These are phyloP conservation scores for Sextonia rubra DNA, from an alignment of 164 flowering plant genomes.

Conservation along the genomic window DNA sequence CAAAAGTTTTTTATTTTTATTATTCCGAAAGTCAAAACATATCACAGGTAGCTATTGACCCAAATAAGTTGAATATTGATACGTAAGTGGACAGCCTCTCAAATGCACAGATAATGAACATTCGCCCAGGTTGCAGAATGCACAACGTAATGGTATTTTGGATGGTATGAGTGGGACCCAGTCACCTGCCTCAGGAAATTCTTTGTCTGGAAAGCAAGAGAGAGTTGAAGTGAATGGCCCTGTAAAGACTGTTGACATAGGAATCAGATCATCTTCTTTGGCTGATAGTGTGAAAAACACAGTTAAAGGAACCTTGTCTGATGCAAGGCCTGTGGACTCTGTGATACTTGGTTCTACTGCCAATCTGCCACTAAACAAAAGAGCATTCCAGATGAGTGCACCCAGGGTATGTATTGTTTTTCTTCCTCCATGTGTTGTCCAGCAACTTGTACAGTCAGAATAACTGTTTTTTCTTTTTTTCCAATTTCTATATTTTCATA, in stretches of 20 bases:
- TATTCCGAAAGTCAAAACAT: no score
- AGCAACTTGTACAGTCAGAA: not conserved
- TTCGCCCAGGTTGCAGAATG: constrained; percentile 38
- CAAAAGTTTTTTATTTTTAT: no score
- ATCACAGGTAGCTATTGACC: constrained; percentile 29
- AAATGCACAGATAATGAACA: constrained; percentile 61
- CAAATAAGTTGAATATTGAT: constrained; percentile 40
- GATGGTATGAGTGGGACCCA: constrained; percentile 13
- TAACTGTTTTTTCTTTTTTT: no score
- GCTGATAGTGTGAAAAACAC: constrained; percentile 18
- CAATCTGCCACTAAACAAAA: constrained; percentile 33
- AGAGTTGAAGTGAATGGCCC: constrained; percentile 40
- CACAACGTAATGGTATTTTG: constrained; percentile 20
- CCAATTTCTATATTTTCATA: no score
- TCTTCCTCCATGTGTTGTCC: not conserved
- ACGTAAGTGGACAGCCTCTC: constrained; percentile 63
- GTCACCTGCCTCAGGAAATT: constrained; percentile 17
- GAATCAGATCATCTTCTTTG: constrained; percentile 14
- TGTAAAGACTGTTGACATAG: constrained; percentile 1
- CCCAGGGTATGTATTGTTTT: not conserved
- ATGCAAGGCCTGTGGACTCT: constrained; percentile 20
- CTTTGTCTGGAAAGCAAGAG: constrained; percentile 19
- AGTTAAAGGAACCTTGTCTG: constrained; percentile 16
- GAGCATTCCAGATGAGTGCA: constrained; percentile 80
- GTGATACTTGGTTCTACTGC: constrained; percentile 7